phyloP scores from a whole-genome alignment of 352 stramenopile species.

The Pythium sukuiense region DNA sequence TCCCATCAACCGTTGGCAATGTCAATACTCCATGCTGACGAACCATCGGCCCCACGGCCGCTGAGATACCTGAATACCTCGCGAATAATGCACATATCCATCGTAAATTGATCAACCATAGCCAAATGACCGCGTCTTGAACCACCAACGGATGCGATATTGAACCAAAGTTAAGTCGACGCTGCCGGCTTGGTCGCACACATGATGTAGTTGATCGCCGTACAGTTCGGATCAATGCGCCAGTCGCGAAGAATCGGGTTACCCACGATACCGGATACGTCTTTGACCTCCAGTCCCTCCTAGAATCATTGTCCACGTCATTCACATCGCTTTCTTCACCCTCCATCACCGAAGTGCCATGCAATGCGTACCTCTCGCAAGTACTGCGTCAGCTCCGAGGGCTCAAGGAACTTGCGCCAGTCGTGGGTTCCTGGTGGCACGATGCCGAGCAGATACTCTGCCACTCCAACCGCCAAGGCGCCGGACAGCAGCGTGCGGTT shows the following conservation, averaged over 20 bases:
- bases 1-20: too few relatives aligned
- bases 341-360: too few relatives aligned
- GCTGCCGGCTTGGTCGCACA: conserved; percentile 59
- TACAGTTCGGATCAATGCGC: conserved; percentile 72
- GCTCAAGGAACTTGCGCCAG: conserved; percentile 84
- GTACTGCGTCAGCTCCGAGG: conserved; percentile 56
- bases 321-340: background rate
- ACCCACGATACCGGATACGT: conserved; percentile 80
- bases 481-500: conserved; percentile 75
- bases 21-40: too few relatives aligned
- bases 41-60: too few relatives aligned
- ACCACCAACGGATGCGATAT: background rate
- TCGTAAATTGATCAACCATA: too few relatives aligned
- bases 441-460: conserved; percentile 75
- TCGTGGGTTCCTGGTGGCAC: conserved; percentile 82
- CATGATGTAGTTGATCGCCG: conserved; percentile 83
- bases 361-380: conserved; percentile 41
- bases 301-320: conserved; percentile 2
- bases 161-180: background rate
- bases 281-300: conserved; percentile 56
- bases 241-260: conserved; percentile 74
- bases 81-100: too few relatives aligned
- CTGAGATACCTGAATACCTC: too few relatives aligned
- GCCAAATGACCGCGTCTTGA: too few relatives aligned
- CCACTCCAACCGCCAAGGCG: conserved; percentile 66